Evolutionary conservation across 177 flowering plant species (phyloP).

Genomic region (Vitis hybrid): DNA sequence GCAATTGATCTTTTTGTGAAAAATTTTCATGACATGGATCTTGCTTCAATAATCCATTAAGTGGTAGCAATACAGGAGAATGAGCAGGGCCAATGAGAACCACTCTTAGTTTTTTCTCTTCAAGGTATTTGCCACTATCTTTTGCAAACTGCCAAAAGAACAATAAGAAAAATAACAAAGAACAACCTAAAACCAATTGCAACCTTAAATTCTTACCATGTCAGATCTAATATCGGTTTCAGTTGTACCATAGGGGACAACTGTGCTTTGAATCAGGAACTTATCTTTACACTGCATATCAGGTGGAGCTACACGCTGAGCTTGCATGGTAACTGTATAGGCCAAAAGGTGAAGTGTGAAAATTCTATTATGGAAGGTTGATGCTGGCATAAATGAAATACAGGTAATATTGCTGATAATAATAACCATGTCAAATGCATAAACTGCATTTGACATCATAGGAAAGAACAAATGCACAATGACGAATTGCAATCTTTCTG

Average conservation of each 20-base stretch:
- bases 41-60: constrained; percentile 29
- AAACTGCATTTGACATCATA: too few relatives aligned
- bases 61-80: constrained; percentile 32
- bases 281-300: constrained; percentile 84
- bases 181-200: not conserved
- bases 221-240: constrained; percentile 55
- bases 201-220: constrained; percentile 35
- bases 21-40: constrained; percentile 15
- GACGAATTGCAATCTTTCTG: too few relatives aligned
- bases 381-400: too few relatives aligned
- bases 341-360: constrained; percentile 10
- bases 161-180: not conserved
- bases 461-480: too few relatives aligned
- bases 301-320: constrained; percentile 56
- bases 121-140: constrained; percentile 38
- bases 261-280: constrained; percentile 79
- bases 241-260: constrained; percentile 58
- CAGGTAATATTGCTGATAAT: too few relatives aligned
- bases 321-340: constrained; percentile 81
- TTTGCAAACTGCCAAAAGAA: constrained; percentile 41
- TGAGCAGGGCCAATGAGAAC: constrained; percentile 32
- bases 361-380: not conserved
- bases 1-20: constrained; percentile 15
- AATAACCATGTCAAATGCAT: too few relatives aligned
- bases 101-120: constrained; percentile 52